phyloP scores from a whole-genome alignment of 805 yeast genomes.

The Kazachstania bromeliacearum region DNA sequence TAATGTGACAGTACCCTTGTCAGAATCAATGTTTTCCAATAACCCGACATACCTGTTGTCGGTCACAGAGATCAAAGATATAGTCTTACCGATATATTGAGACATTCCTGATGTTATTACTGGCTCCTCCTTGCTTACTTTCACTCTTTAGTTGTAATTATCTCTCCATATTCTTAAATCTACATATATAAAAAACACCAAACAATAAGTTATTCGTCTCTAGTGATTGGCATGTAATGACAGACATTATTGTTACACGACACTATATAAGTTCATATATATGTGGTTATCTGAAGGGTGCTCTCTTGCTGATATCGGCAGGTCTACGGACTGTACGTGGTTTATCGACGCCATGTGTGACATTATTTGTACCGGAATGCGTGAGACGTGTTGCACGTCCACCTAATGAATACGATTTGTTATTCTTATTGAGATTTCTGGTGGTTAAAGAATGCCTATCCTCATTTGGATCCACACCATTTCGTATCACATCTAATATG shows the following conservation, averaged over 20 bases:
- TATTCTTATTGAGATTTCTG: background rate
- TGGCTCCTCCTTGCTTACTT: background rate
- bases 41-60: conserved; percentile 69
- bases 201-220: too few relatives aligned
- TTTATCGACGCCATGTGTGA: too few relatives aligned
- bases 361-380: background rate
- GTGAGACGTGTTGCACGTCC: conserved; percentile 1
- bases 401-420: conserved; percentile 1
- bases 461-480: conserved; percentile 10
- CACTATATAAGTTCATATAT: background rate
- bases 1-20: conserved; percentile 81
- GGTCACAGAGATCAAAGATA: conserved; percentile 24
- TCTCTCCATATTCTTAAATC: too few relatives aligned
- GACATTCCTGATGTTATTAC: conserved; percentile 70
- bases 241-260: too few relatives aligned
- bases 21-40: conserved; percentile 81
- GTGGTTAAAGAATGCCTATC: background rate
- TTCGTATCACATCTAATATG: conserved; percentile 26
- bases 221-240: too few relatives aligned
- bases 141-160: too few relatives aligned
- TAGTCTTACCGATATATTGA: conserved; percentile 80
- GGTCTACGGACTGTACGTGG: background rate
- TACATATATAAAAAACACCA: too few relatives aligned
- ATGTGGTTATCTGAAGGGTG: conserved; percentile 18
- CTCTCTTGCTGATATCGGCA: conserved; percentile 10